Conservation (phyloP, 306 rosid genomes). For the Clitoria ternatea region DNA sequence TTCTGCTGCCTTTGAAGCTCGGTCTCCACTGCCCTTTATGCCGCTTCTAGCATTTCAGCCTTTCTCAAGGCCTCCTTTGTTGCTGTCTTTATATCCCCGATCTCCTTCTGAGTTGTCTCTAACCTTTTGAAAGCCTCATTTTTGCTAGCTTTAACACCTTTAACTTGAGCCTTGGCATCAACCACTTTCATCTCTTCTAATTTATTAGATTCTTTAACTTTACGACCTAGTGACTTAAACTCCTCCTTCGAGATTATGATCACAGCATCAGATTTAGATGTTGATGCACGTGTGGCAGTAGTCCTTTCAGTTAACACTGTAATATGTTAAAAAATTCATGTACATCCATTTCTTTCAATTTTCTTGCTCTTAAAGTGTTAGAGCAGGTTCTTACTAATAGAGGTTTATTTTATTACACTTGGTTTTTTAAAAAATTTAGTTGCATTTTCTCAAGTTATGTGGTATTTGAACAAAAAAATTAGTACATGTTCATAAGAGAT, state of each 20-base stretch:
- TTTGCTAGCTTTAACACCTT: constrained; percentile 98
- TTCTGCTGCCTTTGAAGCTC: constrained; percentile 82
- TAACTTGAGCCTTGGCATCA: constrained; percentile 94
- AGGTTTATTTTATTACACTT: too few relatives aligned
- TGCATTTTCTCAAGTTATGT: too few relatives aligned
- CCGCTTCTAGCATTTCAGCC: constrained; percentile 96
- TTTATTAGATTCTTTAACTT: constrained; percentile 82
- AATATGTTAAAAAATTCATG: constrained; percentile 72
- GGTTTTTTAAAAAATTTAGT: too few relatives aligned
- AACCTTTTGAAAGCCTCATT: constrained; percentile 65
- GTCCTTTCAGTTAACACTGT: constrained; percentile 67
- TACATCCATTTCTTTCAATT: too few relatives aligned
- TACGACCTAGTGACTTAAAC: constrained; percentile 68
- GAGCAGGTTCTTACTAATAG: too few relatives aligned
- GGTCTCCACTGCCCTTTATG: constrained; percentile 86
- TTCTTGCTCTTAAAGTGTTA: too few relatives aligned
- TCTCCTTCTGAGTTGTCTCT: constrained; percentile 75
- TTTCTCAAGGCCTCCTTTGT: constrained; percentile 69
- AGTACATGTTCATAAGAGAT: too few relatives aligned
- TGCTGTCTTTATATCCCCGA: constrained; percentile 64
- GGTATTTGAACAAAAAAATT: too few relatives aligned
- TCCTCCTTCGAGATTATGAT: constrained; percentile 85
- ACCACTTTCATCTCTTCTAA: constrained; percentile 91
- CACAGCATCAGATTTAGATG: constrained; percentile 69
- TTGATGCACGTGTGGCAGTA: constrained; percentile 82